phyloP scores from a whole-genome alignment of 1,284 basidiomycete genomes.

The Fomitopsis palustris region DNA sequence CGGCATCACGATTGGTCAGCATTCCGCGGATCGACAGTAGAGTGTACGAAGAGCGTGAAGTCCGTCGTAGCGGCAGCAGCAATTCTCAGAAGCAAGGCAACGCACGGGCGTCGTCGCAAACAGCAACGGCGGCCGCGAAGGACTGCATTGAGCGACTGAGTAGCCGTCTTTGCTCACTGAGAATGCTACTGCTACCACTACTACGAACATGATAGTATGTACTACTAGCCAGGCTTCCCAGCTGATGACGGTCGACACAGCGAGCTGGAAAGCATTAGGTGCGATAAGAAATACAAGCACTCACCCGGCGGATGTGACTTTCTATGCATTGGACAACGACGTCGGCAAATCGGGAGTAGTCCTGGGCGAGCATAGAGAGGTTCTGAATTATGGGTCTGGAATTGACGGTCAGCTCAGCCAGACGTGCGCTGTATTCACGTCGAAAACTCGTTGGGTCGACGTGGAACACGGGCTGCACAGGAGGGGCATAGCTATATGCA shows the following conservation, averaged over 20 bases:
- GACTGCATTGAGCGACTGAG: constrained; percentile 13
- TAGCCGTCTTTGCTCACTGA: constrained; percentile 24
- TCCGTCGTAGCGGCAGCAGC: constrained; percentile 9
- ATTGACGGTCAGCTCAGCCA: constrained; percentile 89
- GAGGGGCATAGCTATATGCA: constrained; percentile 39
- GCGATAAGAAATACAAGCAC: constrained; percentile 33
- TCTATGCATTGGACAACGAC: constrained; percentile 89
- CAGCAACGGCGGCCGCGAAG: constrained; percentile 4
- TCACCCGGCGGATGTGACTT: constrained; percentile 84
- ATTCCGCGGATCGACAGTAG: constrained; percentile 34
- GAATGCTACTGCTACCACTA: constrained; percentile 11
- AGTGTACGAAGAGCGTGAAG: constrained; percentile 22
- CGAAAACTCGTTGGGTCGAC: constrained; percentile 78
- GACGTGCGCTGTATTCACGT: constrained; percentile 73
- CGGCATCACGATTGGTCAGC: constrained; percentile 57
- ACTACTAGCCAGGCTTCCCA: constrained; percentile 5
- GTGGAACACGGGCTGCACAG: constrained; percentile 37
- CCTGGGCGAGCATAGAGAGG: constrained; percentile 92
- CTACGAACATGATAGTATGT: constrained; percentile 20
- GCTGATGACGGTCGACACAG: constrained; percentile 3
- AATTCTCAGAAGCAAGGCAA: constrained; percentile 14
- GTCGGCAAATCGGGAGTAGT: constrained; percentile 76
- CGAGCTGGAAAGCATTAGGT: constrained; percentile 6
- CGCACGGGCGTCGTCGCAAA: constrained; percentile 5
- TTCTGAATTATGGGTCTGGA: constrained; percentile 94